Percentiles rank a stretch among this genome's conserved stretches.
These are phyloP conservation scores for Phaeosphaeria sp. DNA, from an alignment of 2,329 filamentous ascomycete species.

Conservation along the genomic window DNA sequence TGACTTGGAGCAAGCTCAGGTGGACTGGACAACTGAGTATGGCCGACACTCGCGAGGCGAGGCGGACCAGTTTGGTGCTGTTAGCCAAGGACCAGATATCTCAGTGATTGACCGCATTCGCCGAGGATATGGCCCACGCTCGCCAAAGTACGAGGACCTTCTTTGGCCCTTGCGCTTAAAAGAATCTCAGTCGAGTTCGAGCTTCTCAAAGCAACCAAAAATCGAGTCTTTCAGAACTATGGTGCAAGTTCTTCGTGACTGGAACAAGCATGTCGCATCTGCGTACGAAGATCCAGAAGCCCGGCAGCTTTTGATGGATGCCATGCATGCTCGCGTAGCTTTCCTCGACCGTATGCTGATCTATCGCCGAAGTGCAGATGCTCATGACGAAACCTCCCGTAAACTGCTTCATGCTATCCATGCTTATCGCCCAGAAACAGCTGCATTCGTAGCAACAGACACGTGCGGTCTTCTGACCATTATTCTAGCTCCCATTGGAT, in stretches of 20 bases:
- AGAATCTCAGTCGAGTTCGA: neutral
- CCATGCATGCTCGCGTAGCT: slow-evolving; percentile 13
- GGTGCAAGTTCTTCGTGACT: slow-evolving; percentile 17
- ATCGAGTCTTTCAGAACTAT: slow-evolving; percentile 23
- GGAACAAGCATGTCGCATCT: slow-evolving; percentile 20
- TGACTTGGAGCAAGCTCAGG: slow-evolving; percentile 2
- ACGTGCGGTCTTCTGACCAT: slow-evolving; percentile 19
- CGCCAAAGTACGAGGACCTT: slow-evolving; percentile 22
- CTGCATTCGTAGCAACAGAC: slow-evolving; percentile 17
- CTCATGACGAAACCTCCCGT: slow-evolving; percentile 1
- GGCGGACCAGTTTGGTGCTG: neutral
- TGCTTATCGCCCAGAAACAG: slow-evolving; percentile 26
- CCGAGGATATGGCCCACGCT: slow-evolving; percentile 15
- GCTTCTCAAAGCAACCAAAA: neutral
- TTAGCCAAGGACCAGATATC: slow-evolving; percentile 11
- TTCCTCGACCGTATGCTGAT: slow-evolving; percentile 1
- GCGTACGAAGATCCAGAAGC: neutral
- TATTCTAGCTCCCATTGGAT: slow-evolving; percentile 24
- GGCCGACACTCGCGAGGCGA: neutral
- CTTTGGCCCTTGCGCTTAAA: slow-evolving; percentile 16
- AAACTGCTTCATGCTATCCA: slow-evolving; percentile 20
- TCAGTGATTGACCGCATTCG: slow-evolving; percentile 19
- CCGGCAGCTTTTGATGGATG: slow-evolving; percentile 10
- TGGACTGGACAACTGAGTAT: slow-evolving; percentile 13
- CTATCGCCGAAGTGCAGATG: slow-evolving; percentile 1